Evolutionary conservation across 345 rosid genomes (phyloP).

Genomic region (Boechera retrofracta): DNA sequence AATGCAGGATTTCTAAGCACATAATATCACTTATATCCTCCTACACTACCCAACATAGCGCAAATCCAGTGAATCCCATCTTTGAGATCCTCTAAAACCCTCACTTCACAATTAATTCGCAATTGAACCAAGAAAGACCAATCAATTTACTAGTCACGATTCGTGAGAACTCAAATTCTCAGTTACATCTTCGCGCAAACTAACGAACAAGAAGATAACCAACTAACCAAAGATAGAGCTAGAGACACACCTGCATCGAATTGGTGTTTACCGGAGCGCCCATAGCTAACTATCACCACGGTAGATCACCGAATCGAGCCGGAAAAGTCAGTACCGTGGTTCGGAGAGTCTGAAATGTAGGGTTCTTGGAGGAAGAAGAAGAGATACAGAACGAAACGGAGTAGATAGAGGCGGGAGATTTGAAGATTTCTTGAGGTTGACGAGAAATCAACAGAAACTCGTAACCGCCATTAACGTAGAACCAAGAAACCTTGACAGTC

Average conservation of each 20-base stretch:
- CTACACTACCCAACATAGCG: constrained; percentile 5
- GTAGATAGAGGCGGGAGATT: constrained; percentile 42
- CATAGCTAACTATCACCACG: constrained; percentile 52
- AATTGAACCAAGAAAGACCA: constrained; percentile 4
- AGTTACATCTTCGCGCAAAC: constrained; percentile 37
- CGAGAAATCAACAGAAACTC: constrained; percentile 53
- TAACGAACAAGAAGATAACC: constrained; percentile 10
- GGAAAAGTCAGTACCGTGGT: constrained; percentile 30
- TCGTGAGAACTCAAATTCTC: constrained; percentile 18
- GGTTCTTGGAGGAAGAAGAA: constrained; percentile 49
- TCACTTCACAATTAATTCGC: neutral
- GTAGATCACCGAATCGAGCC: constrained; percentile 33
- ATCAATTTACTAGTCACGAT: constrained; percentile 1
- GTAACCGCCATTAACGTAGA: constrained; percentile 63
- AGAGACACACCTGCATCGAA: constrained; percentile 77
- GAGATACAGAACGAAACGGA: constrained; percentile 28
- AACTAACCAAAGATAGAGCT: neutral
- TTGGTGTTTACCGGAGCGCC: constrained; percentile 69
- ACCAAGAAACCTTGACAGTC: constrained; percentile 42
- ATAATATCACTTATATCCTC: neutral
- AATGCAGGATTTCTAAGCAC: too few relatives aligned
- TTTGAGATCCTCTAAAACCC: neutral
- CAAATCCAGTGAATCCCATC: constrained; percentile 10
- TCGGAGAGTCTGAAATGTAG: constrained; percentile 48
- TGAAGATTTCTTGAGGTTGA: constrained; percentile 18